Percentiles rank a stretch among this genome's conserved stretches.
These are phyloP conservation scores for Apostasia ramifera DNA, from an alignment of 106 monocot species.

Conservation along the genomic window DNA sequence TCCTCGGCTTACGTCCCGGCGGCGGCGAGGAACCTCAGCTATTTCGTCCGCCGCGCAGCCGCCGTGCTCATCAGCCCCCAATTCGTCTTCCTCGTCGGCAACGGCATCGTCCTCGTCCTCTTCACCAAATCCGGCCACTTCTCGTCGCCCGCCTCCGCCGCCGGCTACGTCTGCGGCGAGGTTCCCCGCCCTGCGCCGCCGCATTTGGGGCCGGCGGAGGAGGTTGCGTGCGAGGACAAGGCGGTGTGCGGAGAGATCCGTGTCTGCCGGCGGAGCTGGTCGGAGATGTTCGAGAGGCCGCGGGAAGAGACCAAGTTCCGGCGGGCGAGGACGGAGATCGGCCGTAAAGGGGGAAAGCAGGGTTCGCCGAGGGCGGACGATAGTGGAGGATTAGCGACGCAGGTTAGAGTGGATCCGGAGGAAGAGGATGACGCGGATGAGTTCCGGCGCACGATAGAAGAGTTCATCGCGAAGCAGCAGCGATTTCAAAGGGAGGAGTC, in stretches of 20 bases:
- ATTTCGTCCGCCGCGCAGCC: constrained; percentile 1
- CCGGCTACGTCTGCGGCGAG: background rate
- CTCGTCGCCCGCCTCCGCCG: background rate
- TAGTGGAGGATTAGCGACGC: too few relatives aligned
- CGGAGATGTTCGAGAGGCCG: constrained; percentile 3
- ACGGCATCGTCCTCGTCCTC: constrained; percentile 19
- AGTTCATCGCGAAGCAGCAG: constrained; percentile 7
- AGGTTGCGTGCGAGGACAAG: background rate
- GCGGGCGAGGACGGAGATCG: background rate
- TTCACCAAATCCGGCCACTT: constrained; percentile 5
- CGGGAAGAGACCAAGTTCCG: background rate
- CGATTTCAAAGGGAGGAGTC: constrained; percentile 4
- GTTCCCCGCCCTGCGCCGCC: background rate
- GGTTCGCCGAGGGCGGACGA: background rate
- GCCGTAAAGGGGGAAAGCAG: background rate
- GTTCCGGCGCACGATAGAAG: constrained; percentile 7
- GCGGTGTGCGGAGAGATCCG: background rate
- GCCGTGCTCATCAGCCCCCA: constrained; percentile 4
- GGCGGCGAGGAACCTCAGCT: constrained; percentile 12
- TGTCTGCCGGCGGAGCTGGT: background rate
- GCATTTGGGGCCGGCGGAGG: background rate
- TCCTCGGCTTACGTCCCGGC: constrained; percentile 5
- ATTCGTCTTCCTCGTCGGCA: constrained; percentile 15
- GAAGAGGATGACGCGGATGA: constrained; percentile 1
- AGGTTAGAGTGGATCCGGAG: background rate